Percentiles rank a stretch among this genome's conserved stretches.
These are phyloP conservation scores for Cadophora gregata DNA, from an alignment of 2,329 filamentous ascomycete species.

Conservation along the genomic window DNA sequence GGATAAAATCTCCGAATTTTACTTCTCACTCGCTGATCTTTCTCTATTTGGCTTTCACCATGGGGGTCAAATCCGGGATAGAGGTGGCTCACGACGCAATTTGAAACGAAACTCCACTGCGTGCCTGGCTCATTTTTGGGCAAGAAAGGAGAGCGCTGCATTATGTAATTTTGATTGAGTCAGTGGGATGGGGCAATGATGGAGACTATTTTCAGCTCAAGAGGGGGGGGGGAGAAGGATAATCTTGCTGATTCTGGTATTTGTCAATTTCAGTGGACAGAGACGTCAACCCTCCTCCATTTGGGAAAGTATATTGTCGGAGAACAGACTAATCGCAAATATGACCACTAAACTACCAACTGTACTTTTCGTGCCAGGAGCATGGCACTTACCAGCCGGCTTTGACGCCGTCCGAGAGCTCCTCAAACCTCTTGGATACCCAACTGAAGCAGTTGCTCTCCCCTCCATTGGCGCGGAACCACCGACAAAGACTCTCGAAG, in stretches of 20 bases:
- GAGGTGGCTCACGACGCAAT: background rate
- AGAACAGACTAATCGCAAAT: background rate
- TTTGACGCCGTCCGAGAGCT: constrained; percentile 22
- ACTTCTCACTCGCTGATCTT: background rate
- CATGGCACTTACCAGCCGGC: constrained; percentile 28
- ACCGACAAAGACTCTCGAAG: constrained; percentile 22
- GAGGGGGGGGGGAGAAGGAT: background rate
- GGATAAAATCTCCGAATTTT: background rate
- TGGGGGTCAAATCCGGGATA: background rate
- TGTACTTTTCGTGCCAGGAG: constrained; percentile 29
- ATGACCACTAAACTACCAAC: constrained; percentile 22
- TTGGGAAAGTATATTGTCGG: background rate
- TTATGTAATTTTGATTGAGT: background rate
- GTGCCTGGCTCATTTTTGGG: background rate
- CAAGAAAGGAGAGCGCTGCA: background rate
- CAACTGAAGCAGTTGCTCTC: constrained; percentile 24
- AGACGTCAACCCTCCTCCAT: too few species aligned
- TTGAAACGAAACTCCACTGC: background rate
- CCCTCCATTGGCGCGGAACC: constrained; percentile 26
- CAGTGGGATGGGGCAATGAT: background rate
- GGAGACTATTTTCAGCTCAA: background rate
- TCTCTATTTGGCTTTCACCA: background rate
- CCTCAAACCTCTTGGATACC: constrained; percentile 26
- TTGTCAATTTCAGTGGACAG: too few species aligned
- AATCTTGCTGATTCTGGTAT: background rate